These are phyloP conservation scores for Uronychia binucleata DNA, from an alignment of 73 alveolate species.

Conservation along the genomic window DNA sequence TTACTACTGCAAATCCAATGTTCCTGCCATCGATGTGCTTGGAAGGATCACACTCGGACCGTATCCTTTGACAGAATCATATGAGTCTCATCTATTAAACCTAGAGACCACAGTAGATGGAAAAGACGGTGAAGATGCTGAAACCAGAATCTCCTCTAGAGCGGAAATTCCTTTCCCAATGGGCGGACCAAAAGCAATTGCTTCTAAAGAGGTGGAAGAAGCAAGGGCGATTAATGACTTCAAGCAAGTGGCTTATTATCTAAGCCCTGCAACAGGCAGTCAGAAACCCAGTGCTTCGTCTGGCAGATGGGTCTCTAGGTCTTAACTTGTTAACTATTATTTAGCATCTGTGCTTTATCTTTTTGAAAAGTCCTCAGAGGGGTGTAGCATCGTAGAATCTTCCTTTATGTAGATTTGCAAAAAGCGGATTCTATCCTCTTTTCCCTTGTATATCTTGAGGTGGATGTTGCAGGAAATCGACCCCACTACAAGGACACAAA, in stretches of 20 bases:
- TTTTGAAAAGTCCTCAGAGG: no score
- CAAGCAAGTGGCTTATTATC: background rate
- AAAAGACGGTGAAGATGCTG: no score
- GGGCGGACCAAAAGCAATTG: background rate
- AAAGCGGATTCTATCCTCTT: background rate
- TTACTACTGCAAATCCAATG: conserved; percentile 33
- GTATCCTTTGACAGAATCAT: conserved; percentile 14
- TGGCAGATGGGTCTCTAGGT: no score
- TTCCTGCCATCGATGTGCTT: conserved; percentile 42
- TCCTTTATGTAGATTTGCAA: background rate
- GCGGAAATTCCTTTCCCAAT: no score
- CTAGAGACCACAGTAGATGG: no score
- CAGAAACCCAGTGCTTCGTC: no score
- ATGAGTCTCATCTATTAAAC: background rate
- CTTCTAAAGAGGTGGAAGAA: background rate
- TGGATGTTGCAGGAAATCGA: no score
- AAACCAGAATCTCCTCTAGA: no score
- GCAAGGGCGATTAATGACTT: background rate
- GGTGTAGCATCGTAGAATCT: background rate
- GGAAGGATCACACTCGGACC: conserved; percentile 60
- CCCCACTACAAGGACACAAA: no score
- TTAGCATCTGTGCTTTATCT: no score
- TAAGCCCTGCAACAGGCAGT: no score
- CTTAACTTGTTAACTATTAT: no score
- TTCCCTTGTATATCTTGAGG: background rate